Percentiles rank a stretch among this genome's conserved stretches.
Conservation (phyloP, 306 rosid species). For the Pachyrhizus erosus region DNA sequence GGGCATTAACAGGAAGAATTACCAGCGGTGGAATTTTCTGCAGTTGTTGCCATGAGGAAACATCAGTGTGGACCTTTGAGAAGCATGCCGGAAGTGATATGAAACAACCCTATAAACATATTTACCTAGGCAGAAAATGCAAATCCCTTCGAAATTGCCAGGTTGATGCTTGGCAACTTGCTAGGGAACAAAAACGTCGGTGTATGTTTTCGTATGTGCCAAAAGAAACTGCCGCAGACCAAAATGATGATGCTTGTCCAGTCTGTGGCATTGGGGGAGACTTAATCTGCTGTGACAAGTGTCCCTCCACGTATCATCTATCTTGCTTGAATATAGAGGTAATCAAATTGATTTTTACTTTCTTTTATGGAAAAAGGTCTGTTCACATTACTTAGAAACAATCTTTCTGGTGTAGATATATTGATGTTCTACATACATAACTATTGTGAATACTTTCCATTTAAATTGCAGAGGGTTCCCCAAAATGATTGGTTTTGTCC, state of each 20-base stretch:
- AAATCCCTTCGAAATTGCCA: constrained; percentile 18
- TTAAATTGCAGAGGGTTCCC: constrained; percentile 41
- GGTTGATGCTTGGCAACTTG: background rate
- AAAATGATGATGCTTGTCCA: constrained; percentile 45
- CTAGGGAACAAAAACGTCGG: background rate
- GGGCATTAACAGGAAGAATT: constrained; percentile 8
- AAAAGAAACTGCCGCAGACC: constrained; percentile 11
- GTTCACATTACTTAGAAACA: constrained; percentile 9
- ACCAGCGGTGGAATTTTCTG: constrained; percentile 49
- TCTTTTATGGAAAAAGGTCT: background rate
- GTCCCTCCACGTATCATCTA: constrained; percentile 46
- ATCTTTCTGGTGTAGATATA: background rate
- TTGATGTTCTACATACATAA: background rate
- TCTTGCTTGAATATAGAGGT: constrained; percentile 49
- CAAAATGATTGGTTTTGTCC: constrained; percentile 48
- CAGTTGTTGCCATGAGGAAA: constrained; percentile 38
- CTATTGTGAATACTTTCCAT: background rate
- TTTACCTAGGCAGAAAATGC: background rate
- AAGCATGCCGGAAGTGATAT: constrained; percentile 38
- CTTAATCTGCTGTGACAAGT: constrained; percentile 49
- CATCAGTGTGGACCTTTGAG: constrained; percentile 49
- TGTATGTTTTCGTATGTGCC: background rate
- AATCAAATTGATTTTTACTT: constrained; percentile 4
- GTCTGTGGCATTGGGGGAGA: constrained; percentile 58
- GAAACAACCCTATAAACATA: constrained; percentile 37